Evolutionary conservation across 2,329 filamentous ascomycete genomes (phyloP), one percentile per base, ranked within the genome.

Genomic region (Ascocoryne sarcoides): DNA sequence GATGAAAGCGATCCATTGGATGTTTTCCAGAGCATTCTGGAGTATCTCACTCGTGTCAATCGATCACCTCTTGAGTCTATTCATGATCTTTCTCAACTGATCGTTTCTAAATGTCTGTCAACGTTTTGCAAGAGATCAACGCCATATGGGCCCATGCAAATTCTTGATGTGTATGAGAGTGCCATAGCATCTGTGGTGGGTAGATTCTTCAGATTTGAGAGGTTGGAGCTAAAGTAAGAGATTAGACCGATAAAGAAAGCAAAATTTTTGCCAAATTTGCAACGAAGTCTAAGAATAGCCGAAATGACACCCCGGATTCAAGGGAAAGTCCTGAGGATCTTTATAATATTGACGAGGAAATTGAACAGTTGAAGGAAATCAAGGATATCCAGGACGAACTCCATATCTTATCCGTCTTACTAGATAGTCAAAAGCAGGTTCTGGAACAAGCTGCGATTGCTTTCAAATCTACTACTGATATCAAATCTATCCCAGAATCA

Each of bases 371-470:
- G 5, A 37, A 40, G 15, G 40, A 43, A 21, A 36, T 50, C 32
- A 50, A 46, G 34, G 47, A 50, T 33, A 48, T 48, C n/a, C 37
- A 42, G 32, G 47, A 50, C 28, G 45, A 50, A 20, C 45, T 50
- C 10, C 35, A 43, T 20, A 45, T 44, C 7, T 19, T 47, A 29
- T 39, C 37, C 4, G 31, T 43, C 15, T 12, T 42, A n/a, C 40
- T 45, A 4, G 44, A 44, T 1, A 29, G 40, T 5, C 45, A 47
- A 37, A 39, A 15, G 10, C 33, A 10, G 10, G 45, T 44, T 19
- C 39, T 45, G 8, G 16, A 47, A 18, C 34, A 45, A 20, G 39
- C 39, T 15, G 20, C 32, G 9, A 28, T 36, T 18, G 31, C 37
- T 8, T 20, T 43, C 19, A 16, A 23, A n/a, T 35, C 33, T 15